Evolutionary conservation across 1,284 basidiomycete species (phyloP).

Genomic region (Cryptococcus sp.): DNA sequence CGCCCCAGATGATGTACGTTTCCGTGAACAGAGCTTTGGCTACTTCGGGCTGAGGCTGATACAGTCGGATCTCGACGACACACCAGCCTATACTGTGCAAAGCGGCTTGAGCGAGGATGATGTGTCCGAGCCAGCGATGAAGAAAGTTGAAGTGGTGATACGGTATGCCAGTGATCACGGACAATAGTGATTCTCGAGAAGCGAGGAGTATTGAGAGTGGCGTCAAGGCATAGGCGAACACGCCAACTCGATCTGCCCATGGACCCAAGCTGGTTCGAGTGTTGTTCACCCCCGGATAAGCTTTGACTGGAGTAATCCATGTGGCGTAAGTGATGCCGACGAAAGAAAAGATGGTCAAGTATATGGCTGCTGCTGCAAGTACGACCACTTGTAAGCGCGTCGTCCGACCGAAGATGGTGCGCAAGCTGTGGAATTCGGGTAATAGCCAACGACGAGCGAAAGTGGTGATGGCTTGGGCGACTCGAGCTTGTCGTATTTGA

Average conservation of each 20-base stretch:
- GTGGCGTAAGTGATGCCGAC: conserved; percentile 32
- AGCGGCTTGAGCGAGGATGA: conserved; percentile 33
- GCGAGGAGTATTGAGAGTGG: conserved; percentile 37
- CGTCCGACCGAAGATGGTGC: conserved; percentile 32
- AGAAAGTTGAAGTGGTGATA: conserved; percentile 43
- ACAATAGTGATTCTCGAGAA: conserved; percentile 32
- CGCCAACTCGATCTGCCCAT: conserved; percentile 31
- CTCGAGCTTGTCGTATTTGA: conserved; percentile 3
- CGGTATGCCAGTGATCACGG: conserved; percentile 34
- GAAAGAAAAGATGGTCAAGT: conserved; percentile 37
- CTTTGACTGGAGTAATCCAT: conserved; percentile 39
- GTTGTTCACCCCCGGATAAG: conserved; percentile 25
- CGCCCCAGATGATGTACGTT: conserved; percentile 39
- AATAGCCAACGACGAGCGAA: conserved; percentile 13
- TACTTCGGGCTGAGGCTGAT: conserved; percentile 38
- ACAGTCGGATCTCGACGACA: conserved; percentile 33
- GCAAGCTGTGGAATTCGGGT: conserved; percentile 16
- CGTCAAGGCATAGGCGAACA: conserved; percentile 39
- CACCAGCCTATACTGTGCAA: conserved; percentile 41
- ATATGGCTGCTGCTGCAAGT: conserved; percentile 19
- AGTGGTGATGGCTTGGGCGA: conserved; percentile 7
- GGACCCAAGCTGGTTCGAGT: conserved; percentile 33
- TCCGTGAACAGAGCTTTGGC: conserved; percentile 31
- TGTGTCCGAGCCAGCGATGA: conserved; percentile 41
- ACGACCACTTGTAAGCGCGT: conserved; percentile 34